Evolutionary conservation across 352 stramenopile species (phyloP).

Genomic region (Phytophthora rubi): DNA sequence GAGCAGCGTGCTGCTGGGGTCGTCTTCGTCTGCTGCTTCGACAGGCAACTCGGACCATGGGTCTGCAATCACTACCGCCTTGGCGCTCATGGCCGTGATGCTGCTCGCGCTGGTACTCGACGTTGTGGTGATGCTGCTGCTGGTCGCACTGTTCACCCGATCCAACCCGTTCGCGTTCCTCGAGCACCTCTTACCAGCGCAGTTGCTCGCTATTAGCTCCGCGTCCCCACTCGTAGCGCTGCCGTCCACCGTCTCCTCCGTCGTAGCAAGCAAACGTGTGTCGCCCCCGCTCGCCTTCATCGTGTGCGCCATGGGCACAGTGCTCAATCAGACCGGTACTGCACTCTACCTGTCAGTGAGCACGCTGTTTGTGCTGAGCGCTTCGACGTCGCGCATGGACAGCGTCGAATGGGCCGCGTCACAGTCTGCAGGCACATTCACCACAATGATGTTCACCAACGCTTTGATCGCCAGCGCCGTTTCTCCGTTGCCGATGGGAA

Average conservation of each 20-base stretch:
- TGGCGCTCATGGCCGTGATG: constrained; percentile 55
- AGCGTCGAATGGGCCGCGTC: constrained; percentile 23
- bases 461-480: constrained; percentile 45
- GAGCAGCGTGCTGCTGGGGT: constrained; percentile 43
- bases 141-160: constrained; percentile 48
- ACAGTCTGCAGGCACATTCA: constrained; percentile 33
- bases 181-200: constrained; percentile 50
- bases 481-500: constrained; percentile 48
- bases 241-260: constrained; percentile 56
- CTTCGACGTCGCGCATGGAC: constrained; percentile 24
- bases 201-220: constrained; percentile 57
- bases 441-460: constrained; percentile 47
- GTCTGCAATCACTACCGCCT: constrained; percentile 28
- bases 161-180: constrained; percentile 59
- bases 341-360: constrained; percentile 60
- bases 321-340: constrained; percentile 72
- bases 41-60: constrained; percentile 5
- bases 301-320: constrained; percentile 49
- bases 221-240: constrained; percentile 61
- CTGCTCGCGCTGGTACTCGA: constrained; percentile 54
- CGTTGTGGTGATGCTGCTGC: constrained; percentile 43
- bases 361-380: constrained; percentile 54
- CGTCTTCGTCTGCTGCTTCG: neutral
- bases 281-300: constrained; percentile 67
- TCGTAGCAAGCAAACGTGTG: constrained; percentile 56